These are phyloP conservation scores for Xylariaceae sp. DNA, from an alignment of 2,329 filamentous ascomycete genomes.

Conservation along the genomic window DNA sequence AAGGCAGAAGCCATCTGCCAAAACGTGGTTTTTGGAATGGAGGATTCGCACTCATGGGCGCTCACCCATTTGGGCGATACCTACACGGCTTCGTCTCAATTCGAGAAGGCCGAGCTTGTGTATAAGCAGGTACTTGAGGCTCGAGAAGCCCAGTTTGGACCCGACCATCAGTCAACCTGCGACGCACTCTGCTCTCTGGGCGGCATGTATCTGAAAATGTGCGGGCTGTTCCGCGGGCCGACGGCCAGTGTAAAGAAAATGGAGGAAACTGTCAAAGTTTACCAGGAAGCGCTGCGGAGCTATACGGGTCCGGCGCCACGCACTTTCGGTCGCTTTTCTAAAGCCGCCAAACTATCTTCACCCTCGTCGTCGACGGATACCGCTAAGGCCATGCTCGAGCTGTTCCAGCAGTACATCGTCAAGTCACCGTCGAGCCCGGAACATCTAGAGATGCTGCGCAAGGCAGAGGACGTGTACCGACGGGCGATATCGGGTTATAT, in stretches of 20 bases:
- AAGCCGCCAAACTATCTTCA: too few species aligned
- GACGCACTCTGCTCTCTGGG: not conserved
- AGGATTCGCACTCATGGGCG: too few species aligned
- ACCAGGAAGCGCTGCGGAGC: slow-evolving; percentile 22
- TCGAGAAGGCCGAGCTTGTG: slow-evolving; percentile 24
- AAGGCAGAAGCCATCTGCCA: too few species aligned
- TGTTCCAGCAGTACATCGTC: too few species aligned
- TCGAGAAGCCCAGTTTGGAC: not conserved
- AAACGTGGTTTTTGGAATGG: too few species aligned
- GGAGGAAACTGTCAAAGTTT: slow-evolving; percentile 28
- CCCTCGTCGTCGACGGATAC: too few species aligned
- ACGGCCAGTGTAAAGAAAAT: slow-evolving; percentile 16
- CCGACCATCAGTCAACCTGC: not conserved
- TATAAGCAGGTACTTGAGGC: slow-evolving; percentile 29
- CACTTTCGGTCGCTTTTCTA: too few species aligned
- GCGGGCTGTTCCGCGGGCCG: not conserved
- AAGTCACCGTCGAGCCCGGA: too few species aligned
- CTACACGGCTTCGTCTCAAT: too few species aligned
- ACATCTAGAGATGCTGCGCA: slow-evolving; percentile 17
- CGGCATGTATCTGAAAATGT: too few species aligned
- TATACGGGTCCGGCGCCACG: not conserved
- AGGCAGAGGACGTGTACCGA: slow-evolving; percentile 29
- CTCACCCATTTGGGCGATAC: too few species aligned
- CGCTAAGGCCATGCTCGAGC: too few species aligned
- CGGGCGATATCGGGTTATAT: slow-evolving; percentile 24